Conservation (phyloP, 306 rosid genomes). For the Prunus fruticosa region DNA sequence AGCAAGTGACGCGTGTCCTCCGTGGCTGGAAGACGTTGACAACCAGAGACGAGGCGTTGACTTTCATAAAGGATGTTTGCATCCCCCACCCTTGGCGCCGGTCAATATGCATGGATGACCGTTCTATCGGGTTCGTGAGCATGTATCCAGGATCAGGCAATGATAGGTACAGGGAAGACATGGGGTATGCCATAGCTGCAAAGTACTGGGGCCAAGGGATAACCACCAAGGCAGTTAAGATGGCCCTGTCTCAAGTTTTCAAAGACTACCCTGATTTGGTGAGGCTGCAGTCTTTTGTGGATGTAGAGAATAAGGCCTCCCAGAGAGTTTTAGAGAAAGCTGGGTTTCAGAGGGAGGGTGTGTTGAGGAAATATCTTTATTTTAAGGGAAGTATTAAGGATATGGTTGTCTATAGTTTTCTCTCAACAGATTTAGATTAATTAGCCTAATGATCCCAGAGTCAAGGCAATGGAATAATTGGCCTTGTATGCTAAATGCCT, state of each 20-base stretch:
- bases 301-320: slow-evolving; percentile 44
- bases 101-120: slow-evolving; percentile 49
- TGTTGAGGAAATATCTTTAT: slow-evolving; percentile 41
- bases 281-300: slow-evolving; percentile 49
- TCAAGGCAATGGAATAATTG: too few species aligned
- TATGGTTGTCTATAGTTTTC: slow-evolving; percentile 35
- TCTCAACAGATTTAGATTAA: slow-evolving; percentile 32
- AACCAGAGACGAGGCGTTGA: slow-evolving; percentile 51
- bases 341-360: slow-evolving; percentile 60
- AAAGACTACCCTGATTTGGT: slow-evolving; percentile 41
- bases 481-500: too few species aligned
- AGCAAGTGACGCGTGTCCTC: slow-evolving; percentile 31
- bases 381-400: slow-evolving; percentile 39
- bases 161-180: slow-evolving; percentile 42
- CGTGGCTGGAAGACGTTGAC: slow-evolving; percentile 35
- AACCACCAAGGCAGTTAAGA: slow-evolving; percentile 35
- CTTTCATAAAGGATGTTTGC: slow-evolving; percentile 54
- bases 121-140: slow-evolving; percentile 41
- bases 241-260: slow-evolving; percentile 42
- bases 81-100: slow-evolving; percentile 66
- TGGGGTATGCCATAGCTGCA: slow-evolving; percentile 47
- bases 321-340: slow-evolving; percentile 61
- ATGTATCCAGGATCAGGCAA: slow-evolving; percentile 37
- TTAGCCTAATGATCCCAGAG: too few species aligned
- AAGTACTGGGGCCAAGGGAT: slow-evolving; percentile 57